Percentiles rank a stretch among this genome's conserved stretches.
These are phyloP conservation scores for Lipomyces chichibuensis DNA, from an alignment of 805 yeast genomes.

Conservation along the genomic window DNA sequence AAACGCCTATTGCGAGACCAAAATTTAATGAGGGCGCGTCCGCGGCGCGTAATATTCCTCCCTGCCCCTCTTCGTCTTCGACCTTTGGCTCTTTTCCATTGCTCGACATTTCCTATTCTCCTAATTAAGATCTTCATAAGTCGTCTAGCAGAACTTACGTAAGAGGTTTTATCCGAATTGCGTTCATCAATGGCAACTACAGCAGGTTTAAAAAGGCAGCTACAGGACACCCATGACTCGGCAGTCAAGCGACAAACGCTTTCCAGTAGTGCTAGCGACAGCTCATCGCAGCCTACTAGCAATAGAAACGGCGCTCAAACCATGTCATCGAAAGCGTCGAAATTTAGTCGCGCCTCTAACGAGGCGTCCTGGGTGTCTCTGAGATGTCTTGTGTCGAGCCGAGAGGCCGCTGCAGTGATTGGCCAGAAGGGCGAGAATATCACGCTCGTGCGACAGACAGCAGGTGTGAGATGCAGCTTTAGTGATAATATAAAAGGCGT, in stretches of 20 bases:
- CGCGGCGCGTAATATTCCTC: not conserved
- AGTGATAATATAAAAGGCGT: conserved; percentile 26
- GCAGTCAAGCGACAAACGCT: not conserved
- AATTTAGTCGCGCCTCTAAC: not conserved
- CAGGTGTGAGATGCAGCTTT: conserved; percentile 26
- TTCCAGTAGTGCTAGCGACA: not conserved
- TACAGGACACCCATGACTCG: not conserved
- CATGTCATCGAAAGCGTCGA: not conserved
- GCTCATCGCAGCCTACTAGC: not conserved
- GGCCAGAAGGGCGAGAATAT: conserved; percentile 27
- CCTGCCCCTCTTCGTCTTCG: not conserved
- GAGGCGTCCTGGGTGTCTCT: conserved; percentile 21
- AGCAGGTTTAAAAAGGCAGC: not conserved
- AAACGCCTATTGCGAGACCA: too few relatives aligned
- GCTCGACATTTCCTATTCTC: not conserved
- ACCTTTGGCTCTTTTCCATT: not conserved
- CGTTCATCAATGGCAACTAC: not conserved
- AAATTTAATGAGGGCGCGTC: not conserved
- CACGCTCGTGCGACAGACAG: conserved; percentile 13
- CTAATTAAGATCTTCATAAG: not conserved
- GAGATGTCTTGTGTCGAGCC: conserved; percentile 23
- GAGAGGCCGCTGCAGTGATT: conserved; percentile 34
- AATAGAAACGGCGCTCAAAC: not conserved
- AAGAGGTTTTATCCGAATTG: not conserved
- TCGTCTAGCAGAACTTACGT: not conserved